Evolutionary conservation across 345 rosid genomes (phyloP).

Genomic region (Reutealis trisperma): DNA sequence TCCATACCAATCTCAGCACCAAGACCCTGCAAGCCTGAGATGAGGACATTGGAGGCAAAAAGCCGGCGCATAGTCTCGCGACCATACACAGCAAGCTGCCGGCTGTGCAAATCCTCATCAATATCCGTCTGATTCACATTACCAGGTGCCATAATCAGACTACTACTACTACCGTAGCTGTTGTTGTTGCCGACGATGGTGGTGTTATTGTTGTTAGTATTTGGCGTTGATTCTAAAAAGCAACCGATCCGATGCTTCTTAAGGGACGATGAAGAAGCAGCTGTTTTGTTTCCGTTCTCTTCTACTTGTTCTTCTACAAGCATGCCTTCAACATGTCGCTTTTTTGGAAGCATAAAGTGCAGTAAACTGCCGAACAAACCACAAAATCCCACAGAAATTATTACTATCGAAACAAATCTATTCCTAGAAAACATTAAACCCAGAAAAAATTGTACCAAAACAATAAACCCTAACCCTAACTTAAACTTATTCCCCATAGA

Average conservation of each 20-base stretch:
- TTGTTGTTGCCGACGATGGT: slow-evolving; percentile 21
- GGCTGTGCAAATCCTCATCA: slow-evolving; percentile 97
- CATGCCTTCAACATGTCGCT: slow-evolving; percentile 66
- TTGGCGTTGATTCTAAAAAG: slow-evolving; percentile 25
- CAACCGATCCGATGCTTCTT: slow-evolving; percentile 63
- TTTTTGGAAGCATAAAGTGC: slow-evolving; percentile 95
- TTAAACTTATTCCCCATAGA: background rate
- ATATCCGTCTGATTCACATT: slow-evolving; percentile 68
- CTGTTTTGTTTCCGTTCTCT: slow-evolving; percentile 6
- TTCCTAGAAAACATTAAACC: background rate
- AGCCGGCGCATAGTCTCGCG: slow-evolving; percentile 98
- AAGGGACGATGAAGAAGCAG: slow-evolving; percentile 41
- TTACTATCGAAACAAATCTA: slow-evolving; percentile 23
- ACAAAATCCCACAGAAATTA: slow-evolving; percentile 44
- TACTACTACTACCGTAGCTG: slow-evolving; percentile 24
- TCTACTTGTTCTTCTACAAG: slow-evolving; percentile 43
- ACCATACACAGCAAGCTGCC: slow-evolving; percentile 99
- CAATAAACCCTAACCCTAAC: slow-evolving; percentile 37
- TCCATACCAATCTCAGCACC: slow-evolving; percentile 92
- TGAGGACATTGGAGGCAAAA: slow-evolving; percentile 82
- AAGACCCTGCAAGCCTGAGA: slow-evolving; percentile 93
- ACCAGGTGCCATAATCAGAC: slow-evolving; percentile 68
- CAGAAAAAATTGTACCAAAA: slow-evolving; percentile 32
- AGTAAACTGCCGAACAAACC: slow-evolving; percentile 54
- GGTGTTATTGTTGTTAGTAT: slow-evolving; percentile 13